Evolutionary conservation across 352 stramenopile genomes (phyloP).

Genomic region (Vaucheria bursata): DNA sequence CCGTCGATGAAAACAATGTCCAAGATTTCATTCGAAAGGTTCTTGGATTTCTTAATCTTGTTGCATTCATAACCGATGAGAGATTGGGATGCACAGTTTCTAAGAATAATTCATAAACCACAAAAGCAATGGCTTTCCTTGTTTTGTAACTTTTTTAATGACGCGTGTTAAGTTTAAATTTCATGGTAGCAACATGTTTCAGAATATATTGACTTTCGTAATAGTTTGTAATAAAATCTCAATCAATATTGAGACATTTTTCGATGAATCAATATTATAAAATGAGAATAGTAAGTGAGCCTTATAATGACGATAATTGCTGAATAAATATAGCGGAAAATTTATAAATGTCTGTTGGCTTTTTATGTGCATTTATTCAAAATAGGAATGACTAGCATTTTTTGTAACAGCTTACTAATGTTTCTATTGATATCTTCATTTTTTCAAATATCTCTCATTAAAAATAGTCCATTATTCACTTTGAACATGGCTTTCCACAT

Average conservation of each 20-base stretch:
- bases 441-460: background rate
- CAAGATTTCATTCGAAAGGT: constrained; percentile 45
- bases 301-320: too few relatives aligned
- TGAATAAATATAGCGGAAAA: too few relatives aligned
- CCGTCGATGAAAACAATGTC: constrained; percentile 44
- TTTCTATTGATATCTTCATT: background rate
- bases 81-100: background rate
- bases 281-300: background rate
- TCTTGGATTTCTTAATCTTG: background rate
- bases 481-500: background rate
- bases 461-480: background rate
- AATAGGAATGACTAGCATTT: background rate
- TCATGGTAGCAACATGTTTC: background rate
- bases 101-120: background rate
- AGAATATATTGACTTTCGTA: background rate
- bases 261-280: background rate
- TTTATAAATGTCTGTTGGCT: too few relatives aligned
- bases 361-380: too few relatives aligned
- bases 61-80: background rate
- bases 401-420: background rate
- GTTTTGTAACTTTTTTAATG: background rate
- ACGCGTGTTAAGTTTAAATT: background rate
- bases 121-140: background rate
- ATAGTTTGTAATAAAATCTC: background rate
- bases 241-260: background rate